Percentiles rank a stretch among this genome's conserved stretches.
Conservation (phyloP, 345 rosid genomes). For the Bruguiera parviflora region DNA sequence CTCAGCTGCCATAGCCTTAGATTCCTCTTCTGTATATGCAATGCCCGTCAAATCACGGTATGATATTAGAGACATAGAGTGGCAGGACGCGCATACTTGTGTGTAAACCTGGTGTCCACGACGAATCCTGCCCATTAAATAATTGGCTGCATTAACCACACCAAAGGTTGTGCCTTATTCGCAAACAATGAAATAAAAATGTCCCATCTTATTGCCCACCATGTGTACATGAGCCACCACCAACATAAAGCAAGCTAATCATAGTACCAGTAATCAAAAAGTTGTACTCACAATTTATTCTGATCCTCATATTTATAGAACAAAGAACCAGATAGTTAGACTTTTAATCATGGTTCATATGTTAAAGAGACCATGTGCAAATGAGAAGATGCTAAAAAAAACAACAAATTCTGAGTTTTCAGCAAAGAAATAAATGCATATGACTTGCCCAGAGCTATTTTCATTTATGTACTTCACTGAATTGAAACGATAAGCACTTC, state of each 20-base stretch:
- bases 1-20: constrained; percentile 99
- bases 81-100: constrained; percentile 99
- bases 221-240: neutral
- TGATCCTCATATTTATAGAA: too few species aligned
- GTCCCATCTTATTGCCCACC: neutral
- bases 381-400: neutral
- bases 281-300: too few species aligned
- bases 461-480: neutral
- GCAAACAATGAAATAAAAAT: constrained; percentile 3
- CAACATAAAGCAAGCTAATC: neutral
- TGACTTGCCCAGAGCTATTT: neutral
- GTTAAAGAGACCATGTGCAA: neutral
- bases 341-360: neutral
- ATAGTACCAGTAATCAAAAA: too few species aligned
- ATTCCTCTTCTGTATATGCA: constrained; percentile 97
- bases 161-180: neutral
- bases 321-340: neutral
- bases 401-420: neutral
- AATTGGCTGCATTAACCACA: constrained; percentile 6
- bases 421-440: neutral
- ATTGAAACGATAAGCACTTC: neutral
- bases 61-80: constrained; percentile 93
- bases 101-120: constrained; percentile 98
- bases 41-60: constrained; percentile 96
- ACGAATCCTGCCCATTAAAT: constrained; percentile 71